Evolutionary conservation across 1,139 yeast species (phyloP), one percentile per base, ranked within the genome.

Genomic region (Blastobotrys illinoisensis): DNA sequence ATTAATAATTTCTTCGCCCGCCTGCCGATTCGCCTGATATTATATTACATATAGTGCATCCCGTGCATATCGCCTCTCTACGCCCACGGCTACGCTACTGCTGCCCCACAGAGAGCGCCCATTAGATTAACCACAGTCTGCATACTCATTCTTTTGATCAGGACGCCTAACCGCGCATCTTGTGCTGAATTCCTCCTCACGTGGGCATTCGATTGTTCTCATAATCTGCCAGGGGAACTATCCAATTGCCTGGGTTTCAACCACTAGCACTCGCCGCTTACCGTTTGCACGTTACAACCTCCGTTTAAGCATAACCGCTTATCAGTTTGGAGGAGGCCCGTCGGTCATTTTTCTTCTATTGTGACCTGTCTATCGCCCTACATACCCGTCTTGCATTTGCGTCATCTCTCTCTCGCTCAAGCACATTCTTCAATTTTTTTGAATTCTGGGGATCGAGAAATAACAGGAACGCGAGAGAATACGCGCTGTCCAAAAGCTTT

Each of bases 121-220:
- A 44, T 20, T 7, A 9, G 23, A 44, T 9, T 44, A 44, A 18
- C 21, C 13, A 44, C 23, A 16, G 20, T 3, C 9, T 40, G 44
- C 46, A 44, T 44, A 20, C n/a, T 5, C 46, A 44, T 44, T 44
- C 24, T 23, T 44, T 44, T 14, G 46, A 44, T 44, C 46, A 19
- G 23, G 23, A n/a, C 46, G 24, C 24, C 46, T 44, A 44, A 20
- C 14, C 46, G 23, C 6, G 7, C 46, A 18, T 5, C 9, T 13
- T 16, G 14, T 23, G 24, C 46, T 19, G 46, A 44, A 20, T 44
- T 23, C 24, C 32, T 4, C 23, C 13, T 26, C 32, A 26, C 32
- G 32, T 26, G 32, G 32, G 32, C 23, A 21, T 21, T 26, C 32
- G 11, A 26, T 26, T 26, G 32, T 9, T 11, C 9, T 26, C 4